Percentiles rank a stretch among this genome's conserved stretches.
Evolutionary conservation across 495 filamentous ascomycete genomes (phyloP).

Genomic region (Lindgomyces ingoldianus): DNA sequence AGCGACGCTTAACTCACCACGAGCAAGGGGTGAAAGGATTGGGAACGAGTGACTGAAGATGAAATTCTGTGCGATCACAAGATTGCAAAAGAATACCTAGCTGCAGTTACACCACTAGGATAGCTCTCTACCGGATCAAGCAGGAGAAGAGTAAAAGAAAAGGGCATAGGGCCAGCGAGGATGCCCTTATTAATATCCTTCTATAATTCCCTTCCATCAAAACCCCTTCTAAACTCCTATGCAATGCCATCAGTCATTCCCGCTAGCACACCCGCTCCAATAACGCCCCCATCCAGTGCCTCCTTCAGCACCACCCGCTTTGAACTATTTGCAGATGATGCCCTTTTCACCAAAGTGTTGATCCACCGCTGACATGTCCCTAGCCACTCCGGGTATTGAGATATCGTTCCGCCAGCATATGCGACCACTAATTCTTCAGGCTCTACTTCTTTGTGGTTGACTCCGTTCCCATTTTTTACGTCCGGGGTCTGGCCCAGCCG

Average conservation of each 20-base stretch:
- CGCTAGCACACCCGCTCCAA: constrained; percentile 74
- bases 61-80: too few relatives aligned
- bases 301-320: constrained; percentile 66
- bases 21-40: too few relatives aligned
- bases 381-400: constrained; percentile 72
- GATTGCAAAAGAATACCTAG: too few relatives aligned
- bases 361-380: constrained; percentile 67
- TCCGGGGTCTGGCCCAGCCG: background rate
- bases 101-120: too few relatives aligned
- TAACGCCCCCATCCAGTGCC: constrained; percentile 74
- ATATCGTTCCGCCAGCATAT: constrained; percentile 77
- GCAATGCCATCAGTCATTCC: constrained; percentile 48
- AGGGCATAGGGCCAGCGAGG: too few relatives aligned
- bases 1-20: too few relatives aligned
- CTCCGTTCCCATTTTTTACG: constrained; percentile 10
- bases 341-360: constrained; percentile 61
- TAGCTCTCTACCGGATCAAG: too few relatives aligned
- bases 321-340: constrained; percentile 55
- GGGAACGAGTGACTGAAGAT: too few relatives aligned
- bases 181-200: background rate
- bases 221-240: constrained; percentile 5
- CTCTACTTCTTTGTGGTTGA: background rate
- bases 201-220: background rate
- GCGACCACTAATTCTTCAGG: constrained; percentile 68
- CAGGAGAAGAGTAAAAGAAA: too few relatives aligned